Percentiles rank a stretch among this genome's conserved stretches.
Conservation (phyloP, 23 red algal genomes). For the Gracilariopsis chorda region DNA sequence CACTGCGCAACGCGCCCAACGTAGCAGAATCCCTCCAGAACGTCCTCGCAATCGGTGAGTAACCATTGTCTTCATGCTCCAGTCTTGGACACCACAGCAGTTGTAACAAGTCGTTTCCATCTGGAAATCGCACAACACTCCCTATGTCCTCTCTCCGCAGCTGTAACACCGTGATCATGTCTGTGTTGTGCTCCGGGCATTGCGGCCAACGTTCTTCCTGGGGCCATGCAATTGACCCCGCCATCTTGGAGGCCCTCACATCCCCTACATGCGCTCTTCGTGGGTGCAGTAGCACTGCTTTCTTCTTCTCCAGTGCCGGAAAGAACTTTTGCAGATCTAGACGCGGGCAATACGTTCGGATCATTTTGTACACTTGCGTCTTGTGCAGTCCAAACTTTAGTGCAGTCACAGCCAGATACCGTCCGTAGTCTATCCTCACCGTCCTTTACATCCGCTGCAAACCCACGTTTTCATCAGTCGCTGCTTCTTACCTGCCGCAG, state of each 20-base stretch:
- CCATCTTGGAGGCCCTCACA: not conserved
- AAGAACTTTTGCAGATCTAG: not conserved
- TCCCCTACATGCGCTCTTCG: not conserved
- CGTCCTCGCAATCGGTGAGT: not conserved
- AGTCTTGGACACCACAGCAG: not conserved
- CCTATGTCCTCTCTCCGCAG: not conserved
- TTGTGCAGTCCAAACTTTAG: too few species aligned
- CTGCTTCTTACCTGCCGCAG: too few species aligned
- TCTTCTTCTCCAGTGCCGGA: not conserved
- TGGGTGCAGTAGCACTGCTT: not conserved
- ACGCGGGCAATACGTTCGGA: not conserved
- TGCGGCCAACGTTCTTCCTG: not conserved
- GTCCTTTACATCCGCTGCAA: too few species aligned
- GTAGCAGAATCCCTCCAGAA: constrained; percentile 2
- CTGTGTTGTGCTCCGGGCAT: not conserved
- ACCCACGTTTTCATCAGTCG: too few species aligned
- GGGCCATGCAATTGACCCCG: not conserved
- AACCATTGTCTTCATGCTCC: not conserved
- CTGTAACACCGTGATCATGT: not conserved
- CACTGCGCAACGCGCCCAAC: not conserved
- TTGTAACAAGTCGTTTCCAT: not conserved
- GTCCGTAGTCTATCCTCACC: too few species aligned
- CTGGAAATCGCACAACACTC: not conserved
- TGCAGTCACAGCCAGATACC: too few species aligned
- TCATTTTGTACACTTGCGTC: not conserved